These are phyloP conservation scores for Pelargonium citronellum DNA, from an alignment of 441 rosid species.

Conservation along the genomic window DNA sequence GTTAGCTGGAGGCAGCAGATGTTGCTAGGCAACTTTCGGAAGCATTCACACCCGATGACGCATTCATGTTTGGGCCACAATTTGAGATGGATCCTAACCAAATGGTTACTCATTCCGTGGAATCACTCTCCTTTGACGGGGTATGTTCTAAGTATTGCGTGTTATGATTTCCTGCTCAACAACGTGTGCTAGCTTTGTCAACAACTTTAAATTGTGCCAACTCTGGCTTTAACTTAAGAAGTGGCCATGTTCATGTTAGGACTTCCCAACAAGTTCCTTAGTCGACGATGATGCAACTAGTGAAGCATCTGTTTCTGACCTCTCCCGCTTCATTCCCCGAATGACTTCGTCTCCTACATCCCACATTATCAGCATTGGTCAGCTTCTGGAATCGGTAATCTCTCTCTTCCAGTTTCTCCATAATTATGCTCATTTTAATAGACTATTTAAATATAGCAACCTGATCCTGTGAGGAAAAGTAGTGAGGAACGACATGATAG, in stretches of 20 bases:
- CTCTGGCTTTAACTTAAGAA: neutral
- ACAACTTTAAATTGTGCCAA: neutral
- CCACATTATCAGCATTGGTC: conserved; percentile 73
- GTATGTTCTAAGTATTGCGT: conserved; percentile 28
- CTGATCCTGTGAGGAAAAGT: no score
- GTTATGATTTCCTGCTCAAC: neutral
- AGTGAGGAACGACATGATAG: no score
- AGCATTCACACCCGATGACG: conserved; percentile 82
- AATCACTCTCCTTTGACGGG: conserved; percentile 83
- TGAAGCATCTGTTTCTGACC: conserved; percentile 60
- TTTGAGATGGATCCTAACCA: conserved; percentile 42
- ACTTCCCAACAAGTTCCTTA: conserved; percentile 40
- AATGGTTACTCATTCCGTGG: conserved; percentile 52
- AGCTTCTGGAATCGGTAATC: conserved; percentile 84
- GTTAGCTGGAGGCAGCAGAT: conserved; percentile 51
- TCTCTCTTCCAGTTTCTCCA: neutral
- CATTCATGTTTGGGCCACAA: conserved; percentile 59
- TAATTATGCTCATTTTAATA: no score
- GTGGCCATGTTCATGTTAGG: conserved; percentile 39
- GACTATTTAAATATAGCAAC: no score
- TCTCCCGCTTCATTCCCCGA: conserved; percentile 50
- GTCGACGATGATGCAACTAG: conserved; percentile 66
- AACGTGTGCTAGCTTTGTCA: neutral
- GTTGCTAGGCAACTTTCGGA: conserved; percentile 57
- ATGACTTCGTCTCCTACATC: conserved; percentile 52